phyloP scores from a whole-genome alignment of 2,329 filamentous ascomycete genomes.

The Phyllosticta capitalensis region DNA sequence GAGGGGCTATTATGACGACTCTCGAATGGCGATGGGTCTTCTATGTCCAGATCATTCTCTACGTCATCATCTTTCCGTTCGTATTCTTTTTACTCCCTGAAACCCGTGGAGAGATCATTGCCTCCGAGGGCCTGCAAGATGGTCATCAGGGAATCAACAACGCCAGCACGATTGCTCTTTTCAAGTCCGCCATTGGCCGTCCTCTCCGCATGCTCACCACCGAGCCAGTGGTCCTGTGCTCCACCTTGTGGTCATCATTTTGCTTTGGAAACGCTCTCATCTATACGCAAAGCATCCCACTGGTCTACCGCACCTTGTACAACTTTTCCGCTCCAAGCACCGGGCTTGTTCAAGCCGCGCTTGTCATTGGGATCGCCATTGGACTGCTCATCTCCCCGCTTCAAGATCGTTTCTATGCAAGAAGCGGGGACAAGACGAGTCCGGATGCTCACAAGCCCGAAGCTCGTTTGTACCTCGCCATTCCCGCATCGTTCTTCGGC shows the following conservation, averaged over 20 bases:
- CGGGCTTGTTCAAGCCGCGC: slow-evolving; percentile 36
- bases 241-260: slow-evolving; percentile 42
- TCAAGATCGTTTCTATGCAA: slow-evolving; percentile 32
- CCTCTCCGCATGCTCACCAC: slow-evolving; percentile 37
- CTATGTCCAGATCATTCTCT: slow-evolving; percentile 30
- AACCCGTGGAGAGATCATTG: slow-evolving; percentile 36
- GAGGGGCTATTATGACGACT: slow-evolving; percentile 21
- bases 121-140: slow-evolving; percentile 18
- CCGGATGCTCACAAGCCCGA: slow-evolving; percentile 37
- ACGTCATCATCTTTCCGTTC: slow-evolving; percentile 33
- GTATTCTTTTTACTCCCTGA: slow-evolving; percentile 35
- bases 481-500: slow-evolving; percentile 34
- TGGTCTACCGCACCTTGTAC: slow-evolving; percentile 34
- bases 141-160: not conserved
- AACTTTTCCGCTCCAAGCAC: slow-evolving; percentile 31
- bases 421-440: slow-evolving; percentile 35
- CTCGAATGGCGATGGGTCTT: slow-evolving; percentile 18
- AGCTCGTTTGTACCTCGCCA: slow-evolving; percentile 33
- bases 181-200: slow-evolving; percentile 15
- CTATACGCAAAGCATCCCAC: slow-evolving; percentile 40
- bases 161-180: not conserved
- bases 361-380: slow-evolving; percentile 38
- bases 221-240: slow-evolving; percentile 40
- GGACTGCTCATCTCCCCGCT: slow-evolving; percentile 30
- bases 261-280: slow-evolving; percentile 37